These are phyloP conservation scores for Grosmannia penicillata DNA, from an alignment of 2,329 filamentous ascomycete genomes.

Conservation along the genomic window DNA sequence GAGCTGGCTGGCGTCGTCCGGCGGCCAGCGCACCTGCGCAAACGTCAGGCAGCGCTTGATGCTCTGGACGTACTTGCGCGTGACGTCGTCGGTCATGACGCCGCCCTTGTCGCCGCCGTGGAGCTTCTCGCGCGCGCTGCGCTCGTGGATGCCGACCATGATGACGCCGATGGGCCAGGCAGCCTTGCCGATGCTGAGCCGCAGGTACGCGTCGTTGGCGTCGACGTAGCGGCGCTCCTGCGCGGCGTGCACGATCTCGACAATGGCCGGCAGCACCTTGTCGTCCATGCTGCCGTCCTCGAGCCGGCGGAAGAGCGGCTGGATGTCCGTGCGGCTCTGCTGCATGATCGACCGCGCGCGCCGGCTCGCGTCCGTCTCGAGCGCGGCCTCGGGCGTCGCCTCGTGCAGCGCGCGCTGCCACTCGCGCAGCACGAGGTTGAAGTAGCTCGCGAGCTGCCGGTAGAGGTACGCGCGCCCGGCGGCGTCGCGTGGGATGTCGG, in stretches of 20 bases:
- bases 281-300: conserved; percentile 70
- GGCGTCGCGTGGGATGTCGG: conserved; percentile 34
- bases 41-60: conserved; percentile 96
- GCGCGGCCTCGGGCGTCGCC: conserved; percentile 20
- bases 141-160: conserved; percentile 99
- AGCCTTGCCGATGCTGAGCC: conserved; percentile 87
- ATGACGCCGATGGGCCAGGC: conserved; percentile 99
- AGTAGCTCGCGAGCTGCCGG: conserved; percentile 84
- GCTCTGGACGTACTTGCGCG: conserved; percentile 89
- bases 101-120: conserved; percentile 80
- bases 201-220: conserved; percentile 88
- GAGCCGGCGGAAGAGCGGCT: conserved; percentile 77
- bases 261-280: conserved; percentile 63
- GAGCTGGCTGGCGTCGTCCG: conserved; percentile 78
- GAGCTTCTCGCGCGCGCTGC: conserved; percentile 86
- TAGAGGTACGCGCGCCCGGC: conserved; percentile 59
- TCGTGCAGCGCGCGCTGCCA: conserved; percentile 64
- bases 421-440: conserved; percentile 85
- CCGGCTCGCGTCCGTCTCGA: conserved; percentile 63
- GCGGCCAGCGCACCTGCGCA: conserved; percentile 92
- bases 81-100: conserved; percentile 93
- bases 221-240: conserved; percentile 89
- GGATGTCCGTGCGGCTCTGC: conserved; percentile 76
- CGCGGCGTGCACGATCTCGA: conserved; percentile 83
- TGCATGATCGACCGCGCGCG: conserved; percentile 74